A percentile compares a stretch with the other conserved stretches of the same genome.
phyloP scores from a whole-genome alignment of 73 alveolate species.

The Stentor roeselii region DNA sequence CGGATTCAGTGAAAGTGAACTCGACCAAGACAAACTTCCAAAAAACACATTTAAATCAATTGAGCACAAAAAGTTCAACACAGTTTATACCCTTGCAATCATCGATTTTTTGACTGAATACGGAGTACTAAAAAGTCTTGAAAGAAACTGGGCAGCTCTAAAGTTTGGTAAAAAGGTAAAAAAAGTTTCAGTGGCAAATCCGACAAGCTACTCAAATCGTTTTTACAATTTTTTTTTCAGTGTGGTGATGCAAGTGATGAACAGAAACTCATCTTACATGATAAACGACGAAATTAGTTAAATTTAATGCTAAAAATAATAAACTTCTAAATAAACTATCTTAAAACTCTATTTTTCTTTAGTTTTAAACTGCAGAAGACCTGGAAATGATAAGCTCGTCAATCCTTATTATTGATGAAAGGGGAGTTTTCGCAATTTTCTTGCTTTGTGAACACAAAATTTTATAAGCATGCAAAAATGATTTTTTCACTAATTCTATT shows the following conservation, averaged over 20 bases:
- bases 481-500: slow-evolving; percentile 9
- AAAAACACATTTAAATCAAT: no score
- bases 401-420: background rate
- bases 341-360: no score
- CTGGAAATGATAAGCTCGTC: background rate
- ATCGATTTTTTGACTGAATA: background rate
- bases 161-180: background rate
- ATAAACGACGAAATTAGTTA: no score
- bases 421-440: background rate
- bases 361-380: no score
- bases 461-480: slow-evolving; percentile 18
- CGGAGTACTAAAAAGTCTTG: background rate
- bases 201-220: background rate
- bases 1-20: background rate
- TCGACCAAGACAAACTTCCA: no score
- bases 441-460: slow-evolving; percentile 19
- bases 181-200: slow-evolving; percentile 12
- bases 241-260: background rate
- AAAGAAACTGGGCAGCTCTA: background rate
- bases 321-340: no score
- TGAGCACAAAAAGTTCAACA: no score
- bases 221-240: background rate
- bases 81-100: background rate
- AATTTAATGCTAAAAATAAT: no score
- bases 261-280: background rate